phyloP scores from a whole-genome alignment of 139 green algal species.

The Volvox africanus region DNA sequence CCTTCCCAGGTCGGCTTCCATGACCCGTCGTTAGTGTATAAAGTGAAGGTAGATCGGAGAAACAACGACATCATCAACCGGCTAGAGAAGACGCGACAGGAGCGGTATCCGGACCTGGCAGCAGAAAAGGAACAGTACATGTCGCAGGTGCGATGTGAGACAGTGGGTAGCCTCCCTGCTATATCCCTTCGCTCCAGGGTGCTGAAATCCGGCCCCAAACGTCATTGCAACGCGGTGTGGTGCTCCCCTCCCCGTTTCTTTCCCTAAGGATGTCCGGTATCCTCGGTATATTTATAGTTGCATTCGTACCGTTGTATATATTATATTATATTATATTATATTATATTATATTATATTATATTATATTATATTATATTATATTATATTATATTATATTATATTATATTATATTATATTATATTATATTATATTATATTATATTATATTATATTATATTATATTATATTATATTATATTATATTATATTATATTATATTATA shows the following conservation, averaged over 20 bases:
- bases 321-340: too few relatives aligned
- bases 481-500: too few relatives aligned
- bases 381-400: too few relatives aligned
- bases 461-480: too few relatives aligned
- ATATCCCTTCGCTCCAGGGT: not conserved
- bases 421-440: too few relatives aligned
- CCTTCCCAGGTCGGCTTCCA: slow-evolving; percentile 89
- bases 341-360: too few relatives aligned
- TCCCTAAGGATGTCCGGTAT: too few relatives aligned
- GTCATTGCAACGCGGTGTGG: not conserved
- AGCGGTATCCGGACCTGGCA: slow-evolving; percentile 71
- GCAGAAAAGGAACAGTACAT: slow-evolving; percentile 46
- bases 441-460: too few relatives aligned
- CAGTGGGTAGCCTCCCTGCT: not conserved
- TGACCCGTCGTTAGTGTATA: slow-evolving; percentile 78
- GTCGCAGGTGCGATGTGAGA: slow-evolving; percentile 13
- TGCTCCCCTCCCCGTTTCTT: not conserved
- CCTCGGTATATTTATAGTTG: not conserved
- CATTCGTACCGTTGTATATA: not conserved
- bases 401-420: too few relatives aligned
- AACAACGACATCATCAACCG: slow-evolving; percentile 95
- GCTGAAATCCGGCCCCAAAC: too few relatives aligned
- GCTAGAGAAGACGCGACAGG: slow-evolving; percentile 91
- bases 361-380: too few relatives aligned
- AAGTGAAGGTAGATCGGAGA: slow-evolving; percentile 78